These are phyloP conservation scores for Pseudocercospora fijiensis DNA, from an alignment of 2,329 filamentous ascomycete species.

Conservation along the genomic window DNA sequence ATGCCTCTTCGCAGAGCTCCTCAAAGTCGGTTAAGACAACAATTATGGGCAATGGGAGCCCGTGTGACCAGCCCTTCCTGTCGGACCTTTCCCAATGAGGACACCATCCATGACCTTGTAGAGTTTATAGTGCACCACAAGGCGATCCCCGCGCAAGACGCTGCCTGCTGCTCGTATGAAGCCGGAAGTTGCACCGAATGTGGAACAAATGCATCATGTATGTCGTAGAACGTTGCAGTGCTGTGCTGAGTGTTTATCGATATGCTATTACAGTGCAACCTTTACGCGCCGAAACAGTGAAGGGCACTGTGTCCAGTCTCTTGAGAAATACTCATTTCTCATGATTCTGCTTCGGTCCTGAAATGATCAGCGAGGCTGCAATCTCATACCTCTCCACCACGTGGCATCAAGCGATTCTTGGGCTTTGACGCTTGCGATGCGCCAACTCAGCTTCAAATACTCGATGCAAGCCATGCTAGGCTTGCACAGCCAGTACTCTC, in stretches of 20 bases:
- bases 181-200: background rate
- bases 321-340: background rate
- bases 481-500: constrained; percentile 18
- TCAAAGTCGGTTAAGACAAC: background rate
- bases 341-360: background rate
- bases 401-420: background rate
- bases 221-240: background rate
- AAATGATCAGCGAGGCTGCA: background rate
- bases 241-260: no score
- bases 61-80: no score
- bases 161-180: background rate
- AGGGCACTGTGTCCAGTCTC: background rate
- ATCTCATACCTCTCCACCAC: background rate
- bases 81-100: background rate
- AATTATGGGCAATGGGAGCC: background rate
- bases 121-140: background rate
- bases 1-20: background rate
- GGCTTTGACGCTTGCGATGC: background rate
- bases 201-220: background rate
- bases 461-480: constrained; percentile 8
- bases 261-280: no score
- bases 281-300: background rate
- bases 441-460: background rate
- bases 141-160: background rate
- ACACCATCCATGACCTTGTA: background rate